A percentile compares a stretch with the other conserved stretches of the same genome.
phyloP scores from a whole-genome alignment of 208 protist species.

The Leptomonas pyrrhocoris region DNA sequence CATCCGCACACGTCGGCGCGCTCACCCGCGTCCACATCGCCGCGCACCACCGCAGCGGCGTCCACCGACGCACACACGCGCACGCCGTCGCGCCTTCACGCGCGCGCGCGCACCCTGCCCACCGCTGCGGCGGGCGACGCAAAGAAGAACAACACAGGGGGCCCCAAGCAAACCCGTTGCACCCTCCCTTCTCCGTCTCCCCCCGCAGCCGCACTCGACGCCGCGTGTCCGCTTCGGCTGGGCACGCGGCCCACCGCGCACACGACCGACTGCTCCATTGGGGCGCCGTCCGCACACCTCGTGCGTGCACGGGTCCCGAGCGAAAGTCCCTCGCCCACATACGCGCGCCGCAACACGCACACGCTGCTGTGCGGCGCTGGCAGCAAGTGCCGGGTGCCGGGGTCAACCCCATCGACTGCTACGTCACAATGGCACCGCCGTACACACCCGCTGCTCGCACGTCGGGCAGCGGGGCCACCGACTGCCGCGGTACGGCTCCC shows the following conservation, averaged over 20 bases:
- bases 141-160: conserved; percentile 5
- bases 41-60: conserved; percentile 10
- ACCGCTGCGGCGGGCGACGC: conserved; percentile 24
- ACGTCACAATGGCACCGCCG: conserved; percentile 33
- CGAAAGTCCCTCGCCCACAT: conserved; percentile 74
- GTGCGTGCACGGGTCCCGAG: conserved; percentile 55
- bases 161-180: conserved; percentile 62
- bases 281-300: conserved; percentile 24
- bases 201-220: conserved; percentile 26
- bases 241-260: conserved; percentile 20
- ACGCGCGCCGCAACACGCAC: conserved; percentile 8
- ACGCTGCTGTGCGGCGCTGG: conserved; percentile 19
- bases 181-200: conserved; percentile 15
- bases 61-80: conserved; percentile 16
- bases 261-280: conserved; percentile 32
- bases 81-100: neutral
- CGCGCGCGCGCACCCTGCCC: conserved; percentile 12
- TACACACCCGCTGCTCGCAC: conserved; percentile 38
- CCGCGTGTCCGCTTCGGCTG: neutral
- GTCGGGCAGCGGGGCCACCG: conserved; percentile 31
- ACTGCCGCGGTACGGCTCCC: conserved; percentile 31
- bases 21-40: conserved; percentile 11
- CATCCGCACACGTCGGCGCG: conserved; percentile 6
- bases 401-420: conserved; percentile 27
- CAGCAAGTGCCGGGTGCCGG: conserved; percentile 65